A percentile compares a stretch with the other conserved stretches of the same genome.
Conservation (phyloP, 495 filamentous ascomycete genomes). For the Aspergillus diversus region DNA sequence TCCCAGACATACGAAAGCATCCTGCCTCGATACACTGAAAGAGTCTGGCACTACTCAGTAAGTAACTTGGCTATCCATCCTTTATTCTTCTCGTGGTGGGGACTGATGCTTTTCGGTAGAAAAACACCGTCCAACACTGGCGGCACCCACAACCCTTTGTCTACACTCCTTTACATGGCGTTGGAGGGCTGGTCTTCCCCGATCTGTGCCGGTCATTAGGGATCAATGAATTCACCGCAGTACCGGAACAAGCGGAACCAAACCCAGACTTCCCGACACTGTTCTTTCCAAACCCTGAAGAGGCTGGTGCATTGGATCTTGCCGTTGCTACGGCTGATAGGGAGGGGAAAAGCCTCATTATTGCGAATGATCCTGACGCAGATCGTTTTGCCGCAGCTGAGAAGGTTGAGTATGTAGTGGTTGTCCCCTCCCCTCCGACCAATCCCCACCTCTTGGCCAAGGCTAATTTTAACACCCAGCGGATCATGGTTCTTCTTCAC, state of each 20-base stretch:
- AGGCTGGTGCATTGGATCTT: conserved; percentile 68
- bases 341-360: conserved; percentile 52
- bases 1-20: conserved; percentile 45
- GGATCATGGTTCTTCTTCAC: conserved; percentile 66
- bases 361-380: conserved; percentile 74
- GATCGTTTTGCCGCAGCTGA: conserved; percentile 72
- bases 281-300: conserved; percentile 73
- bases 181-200: conserved; percentile 57
- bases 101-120: conserved; percentile 30
- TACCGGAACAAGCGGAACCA: conserved; percentile 57
- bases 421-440: not conserved
- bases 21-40: conserved; percentile 46
- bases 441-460: not conserved
- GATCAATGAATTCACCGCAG: conserved; percentile 46
- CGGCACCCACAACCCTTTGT: conserved; percentile 50
- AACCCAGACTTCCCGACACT: conserved; percentile 74
- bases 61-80: conserved; percentile 5
- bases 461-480: conserved; percentile 18
- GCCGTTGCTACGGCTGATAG: conserved; percentile 59
- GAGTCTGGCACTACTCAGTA: conserved; percentile 46
- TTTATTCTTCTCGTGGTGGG: not conserved
- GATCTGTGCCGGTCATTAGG: conserved; percentile 49
- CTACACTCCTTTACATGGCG: conserved; percentile 74
- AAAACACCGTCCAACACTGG: conserved; percentile 39
- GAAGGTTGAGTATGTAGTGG: conserved; percentile 50